Percentiles rank a stretch among this genome's conserved stretches.
These are phyloP conservation scores for Microstroma glucosiphilum DNA, from an alignment of 1,284 basidiomycete species.

Conservation along the genomic window DNA sequence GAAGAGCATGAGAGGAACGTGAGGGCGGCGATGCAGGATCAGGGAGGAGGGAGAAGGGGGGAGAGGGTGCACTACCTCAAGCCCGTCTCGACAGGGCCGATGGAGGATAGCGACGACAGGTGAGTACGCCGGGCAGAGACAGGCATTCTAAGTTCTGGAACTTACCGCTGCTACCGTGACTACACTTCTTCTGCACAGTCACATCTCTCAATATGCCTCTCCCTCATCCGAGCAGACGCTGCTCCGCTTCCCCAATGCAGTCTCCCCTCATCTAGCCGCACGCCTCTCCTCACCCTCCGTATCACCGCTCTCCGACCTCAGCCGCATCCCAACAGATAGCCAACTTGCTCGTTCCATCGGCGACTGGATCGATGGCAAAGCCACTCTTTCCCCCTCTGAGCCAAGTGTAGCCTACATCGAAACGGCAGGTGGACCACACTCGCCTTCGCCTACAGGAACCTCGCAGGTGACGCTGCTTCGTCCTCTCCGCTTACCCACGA, in stretches of 20 bases:
- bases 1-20: neutral
- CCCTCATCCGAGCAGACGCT: slow-evolving; percentile 63
- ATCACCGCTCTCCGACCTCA: neutral
- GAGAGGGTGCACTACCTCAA: slow-evolving; percentile 45
- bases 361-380: slow-evolving; percentile 55
- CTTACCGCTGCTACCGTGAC: neutral
- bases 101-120: slow-evolving; percentile 32
- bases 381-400: neutral
- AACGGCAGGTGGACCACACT: slow-evolving; percentile 93
- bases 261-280: slow-evolving; percentile 84
- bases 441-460: slow-evolving; percentile 75
- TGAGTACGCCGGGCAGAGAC: slow-evolving; percentile 6
- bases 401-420: slow-evolving; percentile 67
- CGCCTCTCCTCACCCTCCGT: neutral
- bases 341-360: slow-evolving; percentile 67
- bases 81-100: slow-evolving; percentile 43
- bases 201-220: slow-evolving; percentile 28
- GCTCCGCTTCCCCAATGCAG: slow-evolving; percentile 77
- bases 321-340: slow-evolving; percentile 54
- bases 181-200: slow-evolving; percentile 12
- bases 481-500: slow-evolving; percentile 71
- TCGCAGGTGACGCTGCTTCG: slow-evolving; percentile 60
- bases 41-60: slow-evolving; percentile 9
- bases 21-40: neutral
- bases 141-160: neutral